A percentile compares a stretch with the other conserved stretches of the same genome.
Conservation (phyloP, 2,329 filamentous ascomycete genomes). For the Clathrospora elynae region DNA sequence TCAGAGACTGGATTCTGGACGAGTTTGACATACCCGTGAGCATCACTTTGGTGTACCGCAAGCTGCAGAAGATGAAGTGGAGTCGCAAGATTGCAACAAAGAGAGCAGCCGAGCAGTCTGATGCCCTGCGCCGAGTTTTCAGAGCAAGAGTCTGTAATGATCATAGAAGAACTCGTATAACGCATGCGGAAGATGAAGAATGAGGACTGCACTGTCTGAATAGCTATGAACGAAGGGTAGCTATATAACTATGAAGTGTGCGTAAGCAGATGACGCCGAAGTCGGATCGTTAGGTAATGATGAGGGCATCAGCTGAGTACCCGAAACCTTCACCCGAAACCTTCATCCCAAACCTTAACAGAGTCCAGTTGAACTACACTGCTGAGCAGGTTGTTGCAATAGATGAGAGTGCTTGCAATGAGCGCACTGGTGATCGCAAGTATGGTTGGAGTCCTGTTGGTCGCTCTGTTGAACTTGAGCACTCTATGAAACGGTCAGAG, state of each 20-base stretch:
- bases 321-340: too few species aligned
- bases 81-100: slow-evolving; percentile 8
- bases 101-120: slow-evolving; percentile 7
- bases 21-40: not conserved
- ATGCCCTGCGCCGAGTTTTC: slow-evolving; percentile 7
- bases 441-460: slow-evolving; percentile 12
- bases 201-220: too few species aligned
- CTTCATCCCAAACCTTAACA: too few species aligned
- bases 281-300: too few species aligned
- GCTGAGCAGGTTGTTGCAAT: slow-evolving; percentile 16
- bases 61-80: slow-evolving; percentile 9
- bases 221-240: too few species aligned
- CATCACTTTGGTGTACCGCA: not conserved
- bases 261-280: too few species aligned
- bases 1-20: slow-evolving; percentile 9
- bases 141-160: not conserved
- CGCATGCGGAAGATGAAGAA: too few species aligned
- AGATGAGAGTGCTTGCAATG: slow-evolving; percentile 17
- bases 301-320: too few species aligned
- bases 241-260: too few species aligned
- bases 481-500: slow-evolving; percentile 1
- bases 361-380: too few species aligned
- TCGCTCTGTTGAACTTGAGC: not conserved
- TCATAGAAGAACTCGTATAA: too few species aligned
- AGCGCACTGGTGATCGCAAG: slow-evolving; percentile 19